Evolutionary conservation across 495 filamentous ascomycete genomes (phyloP), one percentile per base, ranked within the genome.

Genomic region (Penicillium herquei): DNA sequence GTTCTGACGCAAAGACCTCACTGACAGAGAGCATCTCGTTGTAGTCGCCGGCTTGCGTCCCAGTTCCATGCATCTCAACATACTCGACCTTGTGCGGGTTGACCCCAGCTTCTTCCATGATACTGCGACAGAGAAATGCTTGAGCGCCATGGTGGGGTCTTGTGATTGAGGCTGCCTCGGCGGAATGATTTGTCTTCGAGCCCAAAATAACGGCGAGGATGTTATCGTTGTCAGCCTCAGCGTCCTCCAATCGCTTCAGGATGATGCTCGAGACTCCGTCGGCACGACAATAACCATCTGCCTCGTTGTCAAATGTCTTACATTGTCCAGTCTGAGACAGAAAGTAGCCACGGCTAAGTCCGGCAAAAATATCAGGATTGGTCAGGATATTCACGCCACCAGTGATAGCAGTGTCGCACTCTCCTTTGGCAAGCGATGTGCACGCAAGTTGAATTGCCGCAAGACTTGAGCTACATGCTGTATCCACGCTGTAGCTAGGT

Each of bases 371-470:
- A 65, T 89, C 86, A 8, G 86, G 78, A 58, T 84, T 86, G 13
- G 82, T 89, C 68, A 88, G 72, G 1, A 80, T 66, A 52, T 84
- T 90, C 18, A 85, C 72, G 54, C 89, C 89, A 49, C 89, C 89
- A 52, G 83, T 85, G 13, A 89, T 76, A 6, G 87, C 88, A 30
- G 84, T 87, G 65, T 91, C 84, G 61, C 85, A 87, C 52, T 89
- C 83, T 34, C 84, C 79, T 3, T 76, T 74, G 75, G 82, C 84
- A 2, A 90, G 73, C 1, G 88, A 71, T 4, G 78, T 82, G 68
- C 87, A 88, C 7, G 87, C 87, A 2, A 69, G 45, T 18, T 82
- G 69, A 83, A 66, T 57, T 11, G 63, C 45, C 81, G 77, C 54
- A 76, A 84, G 21, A 33, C 69, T 69, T 0, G 83, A 88, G 13